phyloP scores from a whole-genome alignment of 176 grass and related monocot species.

The Eremochloa ophiuroides region DNA sequence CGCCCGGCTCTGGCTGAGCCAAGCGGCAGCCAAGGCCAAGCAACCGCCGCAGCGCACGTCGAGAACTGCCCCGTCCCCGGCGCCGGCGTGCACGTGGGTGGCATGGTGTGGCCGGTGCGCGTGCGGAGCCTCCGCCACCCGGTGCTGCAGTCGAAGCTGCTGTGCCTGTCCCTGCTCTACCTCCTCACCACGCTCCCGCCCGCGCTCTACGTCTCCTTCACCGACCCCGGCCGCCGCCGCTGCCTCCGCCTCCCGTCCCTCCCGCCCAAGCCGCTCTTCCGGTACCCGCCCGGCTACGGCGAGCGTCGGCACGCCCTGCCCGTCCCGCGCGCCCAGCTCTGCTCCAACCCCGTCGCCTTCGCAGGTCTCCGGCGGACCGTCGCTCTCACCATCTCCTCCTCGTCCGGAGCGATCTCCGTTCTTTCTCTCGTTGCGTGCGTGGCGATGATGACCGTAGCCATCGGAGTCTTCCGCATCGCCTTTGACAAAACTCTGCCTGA shows the following conservation, averaged over 20 bases:
- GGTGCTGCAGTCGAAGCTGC: slow-evolving; percentile 74
- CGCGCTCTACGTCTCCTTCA: slow-evolving; percentile 90
- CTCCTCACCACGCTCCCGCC: slow-evolving; percentile 90
- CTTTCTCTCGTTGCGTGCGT: background rate
- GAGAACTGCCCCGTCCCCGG: background rate
- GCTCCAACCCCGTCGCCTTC: slow-evolving; percentile 65
- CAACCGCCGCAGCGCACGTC: background rate
- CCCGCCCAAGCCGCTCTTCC: slow-evolving; percentile 32
- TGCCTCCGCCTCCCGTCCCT: slow-evolving; percentile 32
- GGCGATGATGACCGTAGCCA: background rate
- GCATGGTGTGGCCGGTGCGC: slow-evolving; percentile 59
- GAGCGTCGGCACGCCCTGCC: slow-evolving; percentile 76
- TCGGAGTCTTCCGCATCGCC: background rate
- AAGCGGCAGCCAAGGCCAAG: background rate
- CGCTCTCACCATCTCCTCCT: background rate
- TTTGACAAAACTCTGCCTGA: background rate
- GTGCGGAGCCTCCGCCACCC: slow-evolving; percentile 46
- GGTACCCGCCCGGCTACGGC: slow-evolving; percentile 64
- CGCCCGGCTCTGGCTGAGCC: background rate
- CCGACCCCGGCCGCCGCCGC: slow-evolving; percentile 22
- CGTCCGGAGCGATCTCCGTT: background rate
- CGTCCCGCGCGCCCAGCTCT: slow-evolving; percentile 32
- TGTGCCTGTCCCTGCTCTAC: slow-evolving; percentile 90
- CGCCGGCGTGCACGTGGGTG: background rate
- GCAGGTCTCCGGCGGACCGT: slow-evolving; percentile 21